Evolutionary conservation across 768 basidiomycete genomes (phyloP).

Genomic region (Sporobolomyces roseus): DNA sequence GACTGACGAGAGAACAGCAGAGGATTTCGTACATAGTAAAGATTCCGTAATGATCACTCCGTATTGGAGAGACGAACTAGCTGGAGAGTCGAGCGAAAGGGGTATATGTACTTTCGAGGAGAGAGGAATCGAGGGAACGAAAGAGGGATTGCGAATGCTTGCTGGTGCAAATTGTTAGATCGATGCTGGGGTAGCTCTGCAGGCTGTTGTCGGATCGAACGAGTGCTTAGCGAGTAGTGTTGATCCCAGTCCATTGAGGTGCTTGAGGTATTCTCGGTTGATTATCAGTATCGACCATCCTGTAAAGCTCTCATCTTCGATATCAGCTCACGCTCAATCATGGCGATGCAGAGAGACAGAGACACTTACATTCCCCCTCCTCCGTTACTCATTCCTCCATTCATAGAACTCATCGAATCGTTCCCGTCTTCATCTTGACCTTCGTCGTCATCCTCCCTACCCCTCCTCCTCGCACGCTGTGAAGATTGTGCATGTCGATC

Average conservation of each 20-base stretch:
- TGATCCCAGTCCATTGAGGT: conserved; percentile 9
- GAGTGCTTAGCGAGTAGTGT: neutral
- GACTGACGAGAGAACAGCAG: no score
- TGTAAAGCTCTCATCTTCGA: neutral
- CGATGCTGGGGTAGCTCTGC: no score
- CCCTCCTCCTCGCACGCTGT: conserved; percentile 56
- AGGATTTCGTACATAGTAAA: no score
- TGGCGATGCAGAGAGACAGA: neutral
- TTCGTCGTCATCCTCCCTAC: conserved; percentile 62
- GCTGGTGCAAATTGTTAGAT: no score
- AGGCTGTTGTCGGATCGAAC: no score
- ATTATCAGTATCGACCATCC: conserved; percentile 6
- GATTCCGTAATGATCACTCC: no score
- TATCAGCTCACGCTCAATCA: neutral
- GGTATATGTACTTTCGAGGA: no score
- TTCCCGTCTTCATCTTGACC: conserved; percentile 53
- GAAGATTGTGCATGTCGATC: conserved; percentile 54
- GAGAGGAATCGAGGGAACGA: no score
- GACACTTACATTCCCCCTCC: neutral
- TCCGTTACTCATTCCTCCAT: neutral
- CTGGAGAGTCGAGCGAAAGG: no score
- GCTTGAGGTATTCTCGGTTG: neutral
- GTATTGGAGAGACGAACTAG: no score
- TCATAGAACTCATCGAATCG: no score
- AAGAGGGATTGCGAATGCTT: no score